These are phyloP conservation scores for Tolypocladium pustulatum DNA, from an alignment of 2,329 filamentous ascomycete genomes.

Conservation along the genomic window DNA sequence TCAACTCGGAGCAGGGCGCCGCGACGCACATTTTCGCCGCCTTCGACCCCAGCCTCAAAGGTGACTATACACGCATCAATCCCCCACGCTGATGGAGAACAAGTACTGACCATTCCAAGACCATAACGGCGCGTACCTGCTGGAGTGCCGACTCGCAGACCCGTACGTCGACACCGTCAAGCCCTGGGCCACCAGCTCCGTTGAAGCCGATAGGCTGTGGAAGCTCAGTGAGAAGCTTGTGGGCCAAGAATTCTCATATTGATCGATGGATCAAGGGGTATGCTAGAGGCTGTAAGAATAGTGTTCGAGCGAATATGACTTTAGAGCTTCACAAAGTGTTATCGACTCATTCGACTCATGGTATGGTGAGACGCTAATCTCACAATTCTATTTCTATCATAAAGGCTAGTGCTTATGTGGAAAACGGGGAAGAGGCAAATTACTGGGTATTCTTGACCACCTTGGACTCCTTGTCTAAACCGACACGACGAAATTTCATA, in stretches of 20 bases:
- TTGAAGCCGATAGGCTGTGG: conserved; percentile 34
- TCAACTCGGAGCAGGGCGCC: conserved; percentile 16
- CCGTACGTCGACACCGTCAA: conserved; percentile 17
- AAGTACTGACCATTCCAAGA: conserved; percentile 7
- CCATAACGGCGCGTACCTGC: conserved; percentile 20
- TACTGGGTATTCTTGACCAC: not conserved
- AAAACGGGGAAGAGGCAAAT: not conserved
- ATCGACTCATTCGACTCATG: not conserved
- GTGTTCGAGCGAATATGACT: too few species aligned
- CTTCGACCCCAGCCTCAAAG: conserved; percentile 22
- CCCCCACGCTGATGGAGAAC: not conserved
- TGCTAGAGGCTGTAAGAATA: not conserved
- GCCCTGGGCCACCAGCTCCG: conserved; percentile 17
- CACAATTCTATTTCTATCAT: too few species aligned
- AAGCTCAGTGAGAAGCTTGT: conserved; percentile 33
- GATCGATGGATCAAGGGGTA: not conserved
- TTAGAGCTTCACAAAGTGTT: too few species aligned
- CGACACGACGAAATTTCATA: not conserved
- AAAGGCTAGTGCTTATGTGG: not conserved
- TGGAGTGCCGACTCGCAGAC: conserved; percentile 20
- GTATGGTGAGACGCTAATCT: too few species aligned
- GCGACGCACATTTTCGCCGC: conserved; percentile 25
- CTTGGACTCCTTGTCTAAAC: not conserved
- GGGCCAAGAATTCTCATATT: conserved; percentile 26
- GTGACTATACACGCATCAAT: conserved; percentile 2